A percentile compares a stretch with the other conserved stretches of the same genome.
These are phyloP conservation scores for Penicillium decumbens DNA, from an alignment of 2,329 filamentous ascomycete species.

Conservation along the genomic window DNA sequence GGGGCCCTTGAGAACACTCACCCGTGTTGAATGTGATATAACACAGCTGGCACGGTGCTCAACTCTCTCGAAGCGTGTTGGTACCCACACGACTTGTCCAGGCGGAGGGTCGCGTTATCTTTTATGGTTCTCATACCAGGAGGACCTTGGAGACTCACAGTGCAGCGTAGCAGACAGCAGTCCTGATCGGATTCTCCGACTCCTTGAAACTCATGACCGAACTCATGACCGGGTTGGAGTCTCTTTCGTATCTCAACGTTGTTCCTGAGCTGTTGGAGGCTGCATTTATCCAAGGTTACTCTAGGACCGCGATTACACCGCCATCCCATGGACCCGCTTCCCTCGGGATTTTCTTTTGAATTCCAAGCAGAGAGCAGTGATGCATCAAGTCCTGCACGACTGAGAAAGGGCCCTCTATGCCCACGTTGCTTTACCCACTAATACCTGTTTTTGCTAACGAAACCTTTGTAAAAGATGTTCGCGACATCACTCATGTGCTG, in stretches of 20 bases:
- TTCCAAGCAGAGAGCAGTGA: slow-evolving; percentile 54
- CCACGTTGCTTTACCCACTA: slow-evolving; percentile 40
- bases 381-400: slow-evolving; percentile 58
- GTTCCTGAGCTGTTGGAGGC: slow-evolving; percentile 56
- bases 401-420: slow-evolving; percentile 50
- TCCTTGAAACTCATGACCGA: slow-evolving; percentile 64
- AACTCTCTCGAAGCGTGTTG: slow-evolving; percentile 87
- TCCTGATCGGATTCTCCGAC: slow-evolving; percentile 57
- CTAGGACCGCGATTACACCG: slow-evolving; percentile 58
- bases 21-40: slow-evolving; percentile 54
- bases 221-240: slow-evolving; percentile 70
- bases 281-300: slow-evolving; percentile 66
- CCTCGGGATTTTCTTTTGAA: slow-evolving; percentile 43
- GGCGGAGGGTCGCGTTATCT: slow-evolving; percentile 69
- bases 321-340: slow-evolving; percentile 49
- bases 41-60: slow-evolving; percentile 64
- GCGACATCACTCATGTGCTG: slow-evolving; percentile 99
- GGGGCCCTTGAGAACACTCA: slow-evolving; percentile 37
- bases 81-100: slow-evolving; percentile 89
- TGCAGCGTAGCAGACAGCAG: slow-evolving; percentile 68
- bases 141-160: slow-evolving; percentile 78
- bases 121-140: slow-evolving; percentile 69
- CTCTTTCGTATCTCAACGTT: slow-evolving; percentile 45
- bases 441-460: slow-evolving; percentile 72
- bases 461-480: slow-evolving; percentile 78